A percentile compares a stretch with the other conserved stretches of the same genome.
phyloP scores from a whole-genome alignment of 768 basidiomycete genomes.

The Pluteus cervinus region DNA sequence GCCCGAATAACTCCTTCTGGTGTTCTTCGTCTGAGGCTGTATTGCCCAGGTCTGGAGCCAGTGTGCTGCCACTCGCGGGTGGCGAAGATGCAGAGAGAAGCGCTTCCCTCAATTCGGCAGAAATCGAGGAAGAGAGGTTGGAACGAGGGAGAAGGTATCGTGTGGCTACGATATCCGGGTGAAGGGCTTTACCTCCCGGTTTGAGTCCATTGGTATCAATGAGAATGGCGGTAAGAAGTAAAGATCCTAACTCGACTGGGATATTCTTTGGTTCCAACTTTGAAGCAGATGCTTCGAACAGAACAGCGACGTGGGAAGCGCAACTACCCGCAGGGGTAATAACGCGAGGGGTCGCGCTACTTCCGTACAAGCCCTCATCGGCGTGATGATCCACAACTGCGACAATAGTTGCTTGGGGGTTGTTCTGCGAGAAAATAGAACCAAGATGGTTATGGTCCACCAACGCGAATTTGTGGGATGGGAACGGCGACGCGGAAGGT shows the following conservation, averaged over 20 bases:
- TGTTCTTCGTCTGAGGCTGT: constrained; percentile 5
- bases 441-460: constrained; percentile 87
- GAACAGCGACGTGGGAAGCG: constrained; percentile 47
- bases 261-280: constrained; percentile 30
- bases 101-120: constrained; percentile 13
- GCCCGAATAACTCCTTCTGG: constrained; percentile 21
- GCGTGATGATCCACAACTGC: constrained; percentile 89
- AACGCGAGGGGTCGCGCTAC: constrained; percentile 59
- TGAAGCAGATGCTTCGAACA: no score
- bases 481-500: constrained; percentile 36
- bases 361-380: constrained; percentile 68
- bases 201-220: constrained; percentile 86
- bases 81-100: no score
- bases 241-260: constrained; percentile 63
- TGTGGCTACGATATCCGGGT: constrained; percentile 59
- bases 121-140: constrained; percentile 28
- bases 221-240: constrained; percentile 76
- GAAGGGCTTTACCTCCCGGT: constrained; percentile 68
- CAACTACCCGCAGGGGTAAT: constrained; percentile 75
- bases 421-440: constrained; percentile 31
- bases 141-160: constrained; percentile 58
- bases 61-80: not conserved
- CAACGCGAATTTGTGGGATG: constrained; percentile 61
- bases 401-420: constrained; percentile 46
- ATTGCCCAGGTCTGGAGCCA: constrained; percentile 5